A percentile compares a stretch with the other conserved stretches of the same genome.
Conservation (phyloP, 2,329 filamentous ascomycete genomes). For the Ambrosiella xylebori region DNA sequence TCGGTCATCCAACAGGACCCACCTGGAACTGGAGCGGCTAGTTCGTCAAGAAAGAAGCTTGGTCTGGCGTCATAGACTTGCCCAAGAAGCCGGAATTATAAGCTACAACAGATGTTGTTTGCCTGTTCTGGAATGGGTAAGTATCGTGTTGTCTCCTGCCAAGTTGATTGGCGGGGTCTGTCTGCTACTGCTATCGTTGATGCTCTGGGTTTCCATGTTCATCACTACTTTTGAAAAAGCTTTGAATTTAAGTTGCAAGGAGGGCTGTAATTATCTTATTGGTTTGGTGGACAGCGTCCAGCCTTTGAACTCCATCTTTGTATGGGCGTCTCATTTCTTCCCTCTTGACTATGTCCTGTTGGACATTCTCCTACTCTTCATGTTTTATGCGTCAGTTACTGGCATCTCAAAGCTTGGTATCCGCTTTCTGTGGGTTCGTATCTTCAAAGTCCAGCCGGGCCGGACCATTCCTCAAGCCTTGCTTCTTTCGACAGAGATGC, state of each 20-base stretch:
- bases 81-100: slow-evolving; percentile 48
- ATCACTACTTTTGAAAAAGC: slow-evolving; percentile 94
- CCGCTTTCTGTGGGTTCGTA: slow-evolving; percentile 83
- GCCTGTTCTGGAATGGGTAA: slow-evolving; percentile 60
- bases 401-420: slow-evolving; percentile 80
- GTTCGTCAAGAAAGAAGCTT: slow-evolving; percentile 83
- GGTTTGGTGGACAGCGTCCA: slow-evolving; percentile 82
- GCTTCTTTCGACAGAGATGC: slow-evolving; percentile 74
- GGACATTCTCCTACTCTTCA: slow-evolving; percentile 63
- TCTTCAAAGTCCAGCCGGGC: slow-evolving; percentile 81
- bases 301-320: slow-evolving; percentile 78
- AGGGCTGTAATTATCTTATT: slow-evolving; percentile 80
- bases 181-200: slow-evolving; percentile 52
- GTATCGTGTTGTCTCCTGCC: slow-evolving; percentile 69
- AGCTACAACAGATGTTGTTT: slow-evolving; percentile 31
- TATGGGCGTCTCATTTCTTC: slow-evolving; percentile 66
- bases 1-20: slow-evolving; percentile 67
- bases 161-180: slow-evolving; percentile 75
- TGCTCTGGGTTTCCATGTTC: slow-evolving; percentile 83
- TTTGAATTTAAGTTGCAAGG: slow-evolving; percentile 69
- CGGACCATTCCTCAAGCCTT: slow-evolving; percentile 84
- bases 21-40: slow-evolving; percentile 72
- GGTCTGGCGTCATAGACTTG: slow-evolving; percentile 72
- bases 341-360: slow-evolving; percentile 87
- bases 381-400: slow-evolving; percentile 76